These are phyloP conservation scores for Rutstroemia sydowiana DNA, from an alignment of 2,329 filamentous ascomycete species.

Conservation along the genomic window DNA sequence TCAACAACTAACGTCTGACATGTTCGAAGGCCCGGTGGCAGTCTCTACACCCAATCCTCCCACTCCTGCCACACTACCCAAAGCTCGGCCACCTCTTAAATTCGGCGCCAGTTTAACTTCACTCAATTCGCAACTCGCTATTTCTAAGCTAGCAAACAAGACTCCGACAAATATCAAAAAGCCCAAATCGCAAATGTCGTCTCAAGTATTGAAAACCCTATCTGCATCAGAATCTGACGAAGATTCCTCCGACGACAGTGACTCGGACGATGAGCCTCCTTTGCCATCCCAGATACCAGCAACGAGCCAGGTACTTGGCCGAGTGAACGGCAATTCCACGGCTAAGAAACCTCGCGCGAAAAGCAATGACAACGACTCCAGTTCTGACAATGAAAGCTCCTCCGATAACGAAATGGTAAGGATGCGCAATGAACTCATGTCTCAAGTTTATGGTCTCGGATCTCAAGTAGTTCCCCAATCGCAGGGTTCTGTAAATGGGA, in stretches of 20 bases:
- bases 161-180: constrained; percentile 3
- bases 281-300: background rate
- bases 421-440: constrained; percentile 1
- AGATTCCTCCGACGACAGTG: constrained; percentile 8
- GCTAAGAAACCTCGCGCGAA: background rate
- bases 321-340: background rate
- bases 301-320: background rate
- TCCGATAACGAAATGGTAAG: background rate
- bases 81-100: constrained; percentile 16
- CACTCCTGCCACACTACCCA: constrained; percentile 14
- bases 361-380: constrained; percentile 4
- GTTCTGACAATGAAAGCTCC: constrained; percentile 4
- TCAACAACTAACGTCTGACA: constrained; percentile 26
- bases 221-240: constrained; percentile 17
- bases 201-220: constrained; percentile 7
- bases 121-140: constrained; percentile 11
- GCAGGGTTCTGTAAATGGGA: constrained; percentile 1
- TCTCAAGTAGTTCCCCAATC: background rate
- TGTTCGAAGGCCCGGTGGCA: constrained; percentile 18
- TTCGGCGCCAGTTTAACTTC: constrained; percentile 21
- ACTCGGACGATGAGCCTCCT: constrained; percentile 12
- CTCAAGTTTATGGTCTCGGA: background rate
- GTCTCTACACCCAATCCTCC: constrained; percentile 2
- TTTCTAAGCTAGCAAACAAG: constrained; percentile 2
- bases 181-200: constrained; percentile 6